These are phyloP conservation scores for Aspergillus bertholletiae DNA, from an alignment of 495 filamentous ascomycete species.

Conservation along the genomic window DNA sequence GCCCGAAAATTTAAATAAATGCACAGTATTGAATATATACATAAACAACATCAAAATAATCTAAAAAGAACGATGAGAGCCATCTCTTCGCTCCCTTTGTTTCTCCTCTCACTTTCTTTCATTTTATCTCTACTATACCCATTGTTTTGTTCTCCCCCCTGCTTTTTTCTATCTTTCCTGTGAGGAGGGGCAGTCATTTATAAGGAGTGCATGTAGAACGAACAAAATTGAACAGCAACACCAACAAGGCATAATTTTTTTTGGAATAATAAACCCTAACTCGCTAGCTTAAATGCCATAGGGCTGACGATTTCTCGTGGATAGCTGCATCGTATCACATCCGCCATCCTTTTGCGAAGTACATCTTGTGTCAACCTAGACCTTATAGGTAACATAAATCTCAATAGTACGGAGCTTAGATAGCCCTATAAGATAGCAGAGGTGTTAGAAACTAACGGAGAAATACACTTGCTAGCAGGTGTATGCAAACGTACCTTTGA, in stretches of 20 bases:
- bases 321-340: conserved; percentile 26
- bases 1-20: too few relatives aligned
- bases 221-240: conserved; percentile 13
- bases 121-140: too few relatives aligned
- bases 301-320: conserved; percentile 19
- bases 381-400: conserved; percentile 25
- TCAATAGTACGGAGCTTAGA: conserved; percentile 42
- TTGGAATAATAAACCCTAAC: conserved; percentile 17
- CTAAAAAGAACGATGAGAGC: too few relatives aligned
- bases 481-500: conserved; percentile 29
- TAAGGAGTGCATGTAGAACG: conserved; percentile 9
- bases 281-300: conserved; percentile 21
- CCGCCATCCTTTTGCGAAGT: conserved; percentile 33
- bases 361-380: conserved; percentile 28
- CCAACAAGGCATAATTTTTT: background rate
- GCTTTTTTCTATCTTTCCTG: too few relatives aligned
- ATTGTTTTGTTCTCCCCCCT: too few relatives aligned
- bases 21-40: too few relatives aligned
- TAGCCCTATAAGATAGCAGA: conserved; percentile 28
- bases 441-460: background rate
- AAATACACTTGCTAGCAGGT: background rate
- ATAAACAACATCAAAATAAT: too few relatives aligned
- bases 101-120: too few relatives aligned
- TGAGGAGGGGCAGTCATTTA: background rate
- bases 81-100: too few relatives aligned